Evolutionary conservation across 768 basidiomycete species (phyloP).

Genomic region (Scleroderma bovista): DNA sequence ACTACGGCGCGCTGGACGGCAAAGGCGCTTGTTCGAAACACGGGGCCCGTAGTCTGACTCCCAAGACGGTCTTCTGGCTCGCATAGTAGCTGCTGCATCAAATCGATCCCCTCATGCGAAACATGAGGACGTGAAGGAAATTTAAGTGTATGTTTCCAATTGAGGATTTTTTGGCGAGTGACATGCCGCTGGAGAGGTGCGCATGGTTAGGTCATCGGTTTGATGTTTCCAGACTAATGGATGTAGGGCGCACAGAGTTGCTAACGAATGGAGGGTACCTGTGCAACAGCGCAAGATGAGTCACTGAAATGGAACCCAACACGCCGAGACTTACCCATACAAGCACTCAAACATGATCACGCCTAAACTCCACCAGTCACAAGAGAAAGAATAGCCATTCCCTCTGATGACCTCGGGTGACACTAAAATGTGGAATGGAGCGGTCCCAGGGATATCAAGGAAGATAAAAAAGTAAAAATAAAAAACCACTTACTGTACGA

Average conservation of each 20-base stretch:
- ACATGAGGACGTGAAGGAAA: constrained; percentile 83
- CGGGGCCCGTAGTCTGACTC: constrained; percentile 61
- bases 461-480: constrained; percentile 10
- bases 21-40: constrained; percentile 72
- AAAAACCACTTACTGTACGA: constrained; percentile 65
- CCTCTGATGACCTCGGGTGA: constrained; percentile 88
- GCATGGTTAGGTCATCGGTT: constrained; percentile 9
- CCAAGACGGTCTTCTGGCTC: constrained; percentile 95
- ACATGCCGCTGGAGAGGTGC: constrained; percentile 64
- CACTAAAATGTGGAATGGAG: constrained; percentile 45
- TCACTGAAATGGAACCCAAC: constrained; percentile 22
- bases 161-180: constrained; percentile 94
- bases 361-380: constrained; percentile 98
- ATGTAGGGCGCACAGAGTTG: constrained; percentile 61
- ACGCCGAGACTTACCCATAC: constrained; percentile 62
- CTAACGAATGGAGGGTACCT: constrained; percentile 96
- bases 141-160: constrained; percentile 85
- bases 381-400: constrained; percentile 89
- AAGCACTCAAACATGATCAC: constrained; percentile 96
- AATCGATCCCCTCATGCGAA: constrained; percentile 79
- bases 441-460: constrained; percentile 15
- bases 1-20: constrained; percentile 68
- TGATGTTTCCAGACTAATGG: constrained; percentile 14
- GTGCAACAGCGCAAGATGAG: constrained; percentile 15
- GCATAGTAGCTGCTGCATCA: constrained; percentile 87